These are phyloP conservation scores for Chlamydomonas applanata DNA, from an alignment of 139 green algal genomes.

Conservation along the genomic window DNA sequence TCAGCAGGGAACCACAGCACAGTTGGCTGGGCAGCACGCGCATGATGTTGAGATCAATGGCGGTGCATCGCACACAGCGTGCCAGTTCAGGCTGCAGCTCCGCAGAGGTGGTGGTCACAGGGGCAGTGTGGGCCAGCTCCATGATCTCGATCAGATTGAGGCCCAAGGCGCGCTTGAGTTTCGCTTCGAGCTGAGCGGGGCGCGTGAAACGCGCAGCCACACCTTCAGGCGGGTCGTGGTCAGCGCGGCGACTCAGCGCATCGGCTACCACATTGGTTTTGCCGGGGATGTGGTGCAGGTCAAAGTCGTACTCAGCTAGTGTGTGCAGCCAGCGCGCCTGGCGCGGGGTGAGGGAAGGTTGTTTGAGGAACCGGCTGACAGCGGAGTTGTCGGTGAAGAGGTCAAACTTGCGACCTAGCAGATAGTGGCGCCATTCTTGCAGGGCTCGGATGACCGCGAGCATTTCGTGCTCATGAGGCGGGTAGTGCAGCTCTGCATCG, in stretches of 20 bases:
- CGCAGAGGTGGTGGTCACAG: too few species aligned
- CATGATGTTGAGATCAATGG: too few species aligned
- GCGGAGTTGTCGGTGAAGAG: conserved; percentile 23
- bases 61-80: too few species aligned
- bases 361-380: neutral
- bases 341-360: neutral
- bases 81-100: too few species aligned
- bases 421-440: conserved; percentile 10
- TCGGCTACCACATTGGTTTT: conserved; percentile 43
- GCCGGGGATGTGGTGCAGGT: conserved; percentile 22
- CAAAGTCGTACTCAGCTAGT: conserved; percentile 18
- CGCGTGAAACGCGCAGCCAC: too few species aligned
- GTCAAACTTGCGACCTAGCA: neutral
- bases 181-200: too few species aligned
- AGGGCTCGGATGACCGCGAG: conserved; percentile 22
- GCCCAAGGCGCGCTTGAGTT: too few species aligned
- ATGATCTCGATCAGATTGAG: too few species aligned
- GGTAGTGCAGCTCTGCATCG: neutral
- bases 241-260: neutral
- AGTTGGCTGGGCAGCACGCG: too few species aligned
- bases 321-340: conserved; percentile 2
- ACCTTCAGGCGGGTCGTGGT: too few species aligned
- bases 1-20: too few species aligned
- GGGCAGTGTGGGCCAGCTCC: too few species aligned
- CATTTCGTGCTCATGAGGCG: conserved; percentile 28